These are phyloP conservation scores for Microdochium trichocladiopsis DNA, from an alignment of 2,329 filamentous ascomycete species.

Conservation along the genomic window DNA sequence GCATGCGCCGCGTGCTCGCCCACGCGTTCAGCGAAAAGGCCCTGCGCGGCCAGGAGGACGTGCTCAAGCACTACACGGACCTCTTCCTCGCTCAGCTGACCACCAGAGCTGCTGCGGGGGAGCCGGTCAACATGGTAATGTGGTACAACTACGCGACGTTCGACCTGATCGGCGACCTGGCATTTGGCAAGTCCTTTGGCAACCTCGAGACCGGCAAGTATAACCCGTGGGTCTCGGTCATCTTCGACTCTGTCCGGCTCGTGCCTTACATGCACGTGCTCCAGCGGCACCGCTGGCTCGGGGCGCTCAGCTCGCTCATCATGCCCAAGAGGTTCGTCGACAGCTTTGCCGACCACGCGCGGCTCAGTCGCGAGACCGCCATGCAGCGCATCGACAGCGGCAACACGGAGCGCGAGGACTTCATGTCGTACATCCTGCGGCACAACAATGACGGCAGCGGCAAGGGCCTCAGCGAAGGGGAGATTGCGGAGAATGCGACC, in stretches of 20 bases:
- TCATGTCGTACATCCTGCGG: neutral
- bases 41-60: slow-evolving; percentile 16
- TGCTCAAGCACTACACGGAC: neutral
- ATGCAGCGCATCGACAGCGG: neutral
- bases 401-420: neutral
- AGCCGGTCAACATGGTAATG: slow-evolving; percentile 22
- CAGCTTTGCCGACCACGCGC: no score
- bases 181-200: slow-evolving; percentile 35
- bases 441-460: neutral
- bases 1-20: slow-evolving; percentile 33
- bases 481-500: slow-evolving; percentile 14
- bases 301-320: no score
- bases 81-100: neutral
- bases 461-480: slow-evolving; percentile 8
- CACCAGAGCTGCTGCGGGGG: neutral
- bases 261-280: slow-evolving; percentile 7
- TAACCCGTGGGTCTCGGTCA: slow-evolving; percentile 24
- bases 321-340: no score
- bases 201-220: slow-evolving; percentile 22
- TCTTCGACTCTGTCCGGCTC: slow-evolving; percentile 17
- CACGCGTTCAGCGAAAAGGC: slow-evolving; percentile 35
- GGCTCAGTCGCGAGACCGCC: neutral
- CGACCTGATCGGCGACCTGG: slow-evolving; percentile 37
- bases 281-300: no score
- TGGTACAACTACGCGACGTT: slow-evolving; percentile 33